Conservation (phyloP, 352 stramenopile genomes). For the Hyaloperonospora brassicae region DNA sequence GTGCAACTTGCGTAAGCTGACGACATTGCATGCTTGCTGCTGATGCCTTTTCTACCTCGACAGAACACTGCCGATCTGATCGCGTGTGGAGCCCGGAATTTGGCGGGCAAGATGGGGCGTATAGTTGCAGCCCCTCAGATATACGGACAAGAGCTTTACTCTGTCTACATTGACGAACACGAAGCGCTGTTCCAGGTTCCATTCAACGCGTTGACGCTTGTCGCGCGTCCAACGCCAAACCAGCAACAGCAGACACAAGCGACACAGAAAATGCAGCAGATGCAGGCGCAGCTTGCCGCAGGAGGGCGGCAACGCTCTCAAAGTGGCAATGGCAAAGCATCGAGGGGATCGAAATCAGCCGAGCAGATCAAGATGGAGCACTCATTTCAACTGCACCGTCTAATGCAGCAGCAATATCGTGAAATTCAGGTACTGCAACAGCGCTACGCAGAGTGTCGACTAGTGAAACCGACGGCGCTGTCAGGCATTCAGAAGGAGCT, state of each 20-base stretch:
- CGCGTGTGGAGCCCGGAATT: slow-evolving; percentile 61
- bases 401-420: slow-evolving; percentile 84
- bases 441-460: slow-evolving; percentile 67
- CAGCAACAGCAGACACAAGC: slow-evolving; percentile 34
- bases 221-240: slow-evolving; percentile 32
- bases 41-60: not conserved
- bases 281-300: slow-evolving; percentile 30
- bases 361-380: slow-evolving; percentile 83
- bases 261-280: slow-evolving; percentile 13
- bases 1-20: not conserved
- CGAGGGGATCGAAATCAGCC: slow-evolving; percentile 21
- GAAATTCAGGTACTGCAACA: slow-evolving; percentile 83
- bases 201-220: slow-evolving; percentile 63
- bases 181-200: slow-evolving; percentile 75
- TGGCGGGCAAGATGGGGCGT: slow-evolving; percentile 62
- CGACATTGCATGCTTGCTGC: not conserved
- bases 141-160: slow-evolving; percentile 74
- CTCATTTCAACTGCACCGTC: slow-evolving; percentile 75
- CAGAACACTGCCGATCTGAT: slow-evolving; percentile 68
- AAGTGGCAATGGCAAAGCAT: slow-evolving; percentile 15
- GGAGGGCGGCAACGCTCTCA: slow-evolving; percentile 12
- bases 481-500: slow-evolving; percentile 77
- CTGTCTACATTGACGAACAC: slow-evolving; percentile 78
- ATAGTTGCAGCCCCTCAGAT: slow-evolving; percentile 70
- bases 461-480: slow-evolving; percentile 64